Evolutionary conservation across 805 yeast species (phyloP).

Genomic region (Candida chauliodis): DNA sequence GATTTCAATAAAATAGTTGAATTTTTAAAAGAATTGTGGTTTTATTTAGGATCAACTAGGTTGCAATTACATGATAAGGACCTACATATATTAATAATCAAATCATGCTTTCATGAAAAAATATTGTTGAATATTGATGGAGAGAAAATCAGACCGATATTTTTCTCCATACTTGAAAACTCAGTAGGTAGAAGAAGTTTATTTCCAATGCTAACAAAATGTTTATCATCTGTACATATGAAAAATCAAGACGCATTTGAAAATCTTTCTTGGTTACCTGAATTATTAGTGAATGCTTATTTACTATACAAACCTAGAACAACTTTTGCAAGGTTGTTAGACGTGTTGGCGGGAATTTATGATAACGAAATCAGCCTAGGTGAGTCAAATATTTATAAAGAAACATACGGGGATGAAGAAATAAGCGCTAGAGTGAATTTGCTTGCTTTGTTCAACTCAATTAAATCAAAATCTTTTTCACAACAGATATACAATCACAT

Average conservation of each 20-base stretch:
- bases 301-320: constrained; percentile 51
- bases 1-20: constrained; percentile 21
- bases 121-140: constrained; percentile 30
- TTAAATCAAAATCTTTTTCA: constrained; percentile 25
- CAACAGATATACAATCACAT: constrained; percentile 30
- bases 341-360: constrained; percentile 48
- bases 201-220: constrained; percentile 53
- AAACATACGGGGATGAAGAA: constrained; percentile 58
- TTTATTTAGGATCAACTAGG: constrained; percentile 51
- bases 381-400: constrained; percentile 33
- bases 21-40: constrained; percentile 52
- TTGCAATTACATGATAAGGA: constrained; percentile 61
- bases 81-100: constrained; percentile 56
- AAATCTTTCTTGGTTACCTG: constrained; percentile 47
- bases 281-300: constrained; percentile 43
- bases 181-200: constrained; percentile 65
- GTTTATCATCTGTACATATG: constrained; percentile 44
- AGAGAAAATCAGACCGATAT: constrained; percentile 30
- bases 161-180: constrained; percentile 39
- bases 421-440: constrained; percentile 49
- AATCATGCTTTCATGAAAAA: constrained; percentile 41
- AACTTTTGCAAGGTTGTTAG: constrained; percentile 58
- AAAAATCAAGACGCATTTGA: constrained; percentile 32
- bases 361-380: constrained; percentile 35
- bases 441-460: constrained; percentile 42